A percentile compares a stretch with the other conserved stretches of the same genome.
Conservation (phyloP, 495 filamentous ascomycete genomes). For the Aspergillus steynii region DNA sequence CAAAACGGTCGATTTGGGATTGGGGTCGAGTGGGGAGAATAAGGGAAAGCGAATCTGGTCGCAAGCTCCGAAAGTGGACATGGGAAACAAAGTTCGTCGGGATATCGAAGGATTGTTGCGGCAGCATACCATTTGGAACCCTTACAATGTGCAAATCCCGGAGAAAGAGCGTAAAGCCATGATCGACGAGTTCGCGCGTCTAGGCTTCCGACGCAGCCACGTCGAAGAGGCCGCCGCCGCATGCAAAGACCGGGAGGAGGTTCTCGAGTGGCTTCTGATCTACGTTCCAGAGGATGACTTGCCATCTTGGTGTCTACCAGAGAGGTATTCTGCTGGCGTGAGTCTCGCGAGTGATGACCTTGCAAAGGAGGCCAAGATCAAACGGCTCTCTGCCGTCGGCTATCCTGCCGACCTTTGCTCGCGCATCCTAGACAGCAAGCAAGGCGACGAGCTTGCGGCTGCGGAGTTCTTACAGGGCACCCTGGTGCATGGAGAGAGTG, state of each 20-base stretch:
- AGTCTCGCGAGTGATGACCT: slow-evolving; percentile 78
- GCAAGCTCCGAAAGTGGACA: slow-evolving; percentile 83
- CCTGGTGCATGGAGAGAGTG: slow-evolving; percentile 45
- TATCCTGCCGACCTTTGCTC: slow-evolving; percentile 83
- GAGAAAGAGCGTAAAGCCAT: slow-evolving; percentile 55
- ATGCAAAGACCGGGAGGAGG: slow-evolving; percentile 91
- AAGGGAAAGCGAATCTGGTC: slow-evolving; percentile 70
- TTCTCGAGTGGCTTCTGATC: slow-evolving; percentile 88
- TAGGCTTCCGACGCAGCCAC: slow-evolving; percentile 86
- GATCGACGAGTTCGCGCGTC: slow-evolving; percentile 67
- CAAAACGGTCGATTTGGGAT: slow-evolving; percentile 31
- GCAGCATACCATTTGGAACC: slow-evolving; percentile 82
- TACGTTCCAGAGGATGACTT: slow-evolving; percentile 97
- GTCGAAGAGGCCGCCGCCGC: slow-evolving; percentile 82
- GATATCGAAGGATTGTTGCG: slow-evolving; percentile 78
- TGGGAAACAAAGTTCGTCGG: slow-evolving; percentile 74
- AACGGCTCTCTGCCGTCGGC: slow-evolving; percentile 76
- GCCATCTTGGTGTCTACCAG: slow-evolving; percentile 84
- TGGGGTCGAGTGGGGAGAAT: slow-evolving; percentile 30
- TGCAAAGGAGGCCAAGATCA: slow-evolving; percentile 73
- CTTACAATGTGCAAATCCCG: slow-evolving; percentile 65
- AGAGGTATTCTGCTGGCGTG: slow-evolving; percentile 84
- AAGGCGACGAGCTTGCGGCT: slow-evolving; percentile 73
- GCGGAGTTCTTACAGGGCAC: slow-evolving; percentile 76
- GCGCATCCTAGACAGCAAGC: slow-evolving; percentile 64